Evolutionary conservation across 2,329 filamentous ascomycete species (phyloP), one percentile per base, ranked within the genome.

Genomic region (Sporothrix curviconia): DNA sequence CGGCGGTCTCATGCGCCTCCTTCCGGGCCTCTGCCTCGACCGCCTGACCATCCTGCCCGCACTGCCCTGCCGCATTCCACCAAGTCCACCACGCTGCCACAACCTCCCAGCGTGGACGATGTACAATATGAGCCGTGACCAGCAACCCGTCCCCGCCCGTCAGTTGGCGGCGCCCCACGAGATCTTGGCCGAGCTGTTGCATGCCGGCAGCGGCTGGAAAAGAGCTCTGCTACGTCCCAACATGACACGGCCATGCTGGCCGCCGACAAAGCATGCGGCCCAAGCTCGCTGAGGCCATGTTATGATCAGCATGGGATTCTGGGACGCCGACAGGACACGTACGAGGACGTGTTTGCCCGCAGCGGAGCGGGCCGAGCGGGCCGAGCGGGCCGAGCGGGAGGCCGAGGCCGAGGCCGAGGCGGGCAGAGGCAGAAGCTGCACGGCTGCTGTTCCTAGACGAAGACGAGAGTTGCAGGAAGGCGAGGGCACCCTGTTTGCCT

Each of bases 251-350:
- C 14, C 42, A 54, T 64, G 59, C 57, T 64, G 36, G 40, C 60
- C 6, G 61, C 57, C 1, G 57, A 59, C 44, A 55, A 46, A 12
- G n/a, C n/a, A n/a, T 51, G 46, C 8, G 56, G 49, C 5, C 59
- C 56, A 3, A 58, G 61, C 56, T 61, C 62, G 3, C 53, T 64
- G 62, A 64, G 39, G 62, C 62, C 37, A 61, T 64, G 62, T n/a
- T n/a, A 64, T 64, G 62, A 49, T 63, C 53, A 63, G 56, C 50
- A 60, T 64, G 61, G 62, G 62, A 17, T 64, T 63, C 56, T 64
- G 62, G 62, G 58, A 62, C 30, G 57, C 57, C n/a, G 58, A 61
- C 47, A 25, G 25, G 58, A 62, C 32, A 49, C 28, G 4, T 58
- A 59, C 39, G 59, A 61, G 22, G 53, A 54, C 15, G 49, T 60